These are phyloP conservation scores for Kwoniella shivajii DNA, from an alignment of 1,284 basidiomycete species.

Conservation along the genomic window DNA sequence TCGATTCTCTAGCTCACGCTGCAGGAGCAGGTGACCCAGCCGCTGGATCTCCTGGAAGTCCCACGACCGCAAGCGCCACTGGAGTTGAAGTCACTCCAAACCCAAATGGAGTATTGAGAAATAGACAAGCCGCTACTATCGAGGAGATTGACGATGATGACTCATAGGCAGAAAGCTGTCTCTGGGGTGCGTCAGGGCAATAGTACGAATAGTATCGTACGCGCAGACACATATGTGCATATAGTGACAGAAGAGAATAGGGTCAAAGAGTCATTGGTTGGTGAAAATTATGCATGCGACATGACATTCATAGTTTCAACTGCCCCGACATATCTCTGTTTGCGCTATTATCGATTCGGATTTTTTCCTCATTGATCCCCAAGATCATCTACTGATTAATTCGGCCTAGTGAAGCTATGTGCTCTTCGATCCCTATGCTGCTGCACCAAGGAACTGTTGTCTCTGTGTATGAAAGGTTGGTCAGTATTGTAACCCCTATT, in stretches of 20 bases:
- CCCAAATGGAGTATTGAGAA: constrained; percentile 11
- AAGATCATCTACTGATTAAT: no score
- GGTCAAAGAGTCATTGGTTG: no score
- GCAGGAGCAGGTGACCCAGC: constrained; percentile 8
- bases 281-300: no score
- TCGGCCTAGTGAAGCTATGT: no score
- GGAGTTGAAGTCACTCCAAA: constrained; percentile 12
- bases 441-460: constrained; percentile 48
- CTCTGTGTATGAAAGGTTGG: constrained; percentile 26
- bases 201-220: no score
- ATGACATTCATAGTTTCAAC: no score
- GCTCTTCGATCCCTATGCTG: neutral
- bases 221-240: no score
- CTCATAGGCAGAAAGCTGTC: neutral
- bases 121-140: constrained; percentile 38
- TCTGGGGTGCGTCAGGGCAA: no score
- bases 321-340: no score
- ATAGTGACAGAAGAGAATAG: no score
- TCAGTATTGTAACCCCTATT: constrained; percentile 9
- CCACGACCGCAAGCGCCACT: constrained; percentile 8
- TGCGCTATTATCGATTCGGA: no score
- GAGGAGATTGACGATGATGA: constrained; percentile 47
- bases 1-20: neutral
- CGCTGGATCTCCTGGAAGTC: constrained; percentile 4
- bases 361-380: neutral